Base-by-base conservation (phyloP, 2,329 filamentous ascomycete genomes). In the Aspergillus sp. region DNA sequence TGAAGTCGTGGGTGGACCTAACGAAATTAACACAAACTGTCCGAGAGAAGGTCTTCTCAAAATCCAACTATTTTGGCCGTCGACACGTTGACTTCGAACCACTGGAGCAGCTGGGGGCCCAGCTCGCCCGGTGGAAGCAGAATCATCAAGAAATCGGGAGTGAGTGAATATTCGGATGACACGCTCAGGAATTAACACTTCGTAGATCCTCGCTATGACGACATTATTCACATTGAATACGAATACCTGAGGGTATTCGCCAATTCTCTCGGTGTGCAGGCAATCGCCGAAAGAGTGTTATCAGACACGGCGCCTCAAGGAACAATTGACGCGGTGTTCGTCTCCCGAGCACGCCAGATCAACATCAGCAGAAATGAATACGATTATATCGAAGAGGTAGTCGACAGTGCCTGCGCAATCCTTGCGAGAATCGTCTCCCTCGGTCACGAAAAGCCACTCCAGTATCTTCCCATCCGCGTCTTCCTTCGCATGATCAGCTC, bases 401-500 rank as follows among this genome's bases (percentile, higher is more conserved):
- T 70, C 1, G 61, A 68, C 14, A 61, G 61, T 1, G 65, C 61
- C 24, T 61, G 61, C 14, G 51, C 65, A 28, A 66, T 66, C 13
- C 49, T 71, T 1, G 47, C 63, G 30, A 64, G 58, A 15, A 58
- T 64, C 1, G 25, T 26, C 8, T 22, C 10, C 60, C 55, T 1
- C 51, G 55, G 12, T 49, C 69, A 1, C 55, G 56, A 3, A 56
- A 65, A 11, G 57, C 52, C 5, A 3, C 50, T 71, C 7, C 53
- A 60, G 5, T 70, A 63, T 35, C 63, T 60, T 0, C 68, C 68
- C 0, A 62, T 68, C 4, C 51, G 68, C 4, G 60, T 69, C 11
- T 67, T 68, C 30, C 48, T 69, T 3, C 61, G 67, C n/a, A 64
- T 69, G 15, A 68, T 65, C 1, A 66, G 64, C 2, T 63, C 63